phyloP scores from a whole-genome alignment of 2,329 filamentous ascomycete species.

The Ophiostoma angusticollis region DNA sequence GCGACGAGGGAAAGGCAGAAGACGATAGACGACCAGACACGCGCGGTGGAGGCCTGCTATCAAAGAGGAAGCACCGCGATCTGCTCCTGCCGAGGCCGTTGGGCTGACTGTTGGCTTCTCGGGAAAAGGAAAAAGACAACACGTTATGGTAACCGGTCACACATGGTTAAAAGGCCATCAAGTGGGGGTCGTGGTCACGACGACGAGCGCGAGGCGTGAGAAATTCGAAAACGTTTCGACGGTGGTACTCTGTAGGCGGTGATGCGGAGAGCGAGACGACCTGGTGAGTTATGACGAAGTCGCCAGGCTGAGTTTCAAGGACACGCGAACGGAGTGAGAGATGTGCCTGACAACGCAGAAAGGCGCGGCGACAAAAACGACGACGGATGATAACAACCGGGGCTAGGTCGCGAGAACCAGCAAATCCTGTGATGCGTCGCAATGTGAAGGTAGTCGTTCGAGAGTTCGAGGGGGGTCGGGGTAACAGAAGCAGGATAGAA shows the following conservation, averaged over 20 bases:
- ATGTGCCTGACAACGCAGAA: too few species aligned
- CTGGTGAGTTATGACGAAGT: too few species aligned
- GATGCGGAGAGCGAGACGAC: too few species aligned
- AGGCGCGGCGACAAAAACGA: neutral
- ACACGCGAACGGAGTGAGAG: too few species aligned
- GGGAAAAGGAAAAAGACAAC: neutral
- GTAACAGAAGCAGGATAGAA: neutral
- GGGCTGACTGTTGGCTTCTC: neutral
- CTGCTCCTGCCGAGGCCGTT: constrained; percentile 5
- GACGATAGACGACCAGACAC: neutral
- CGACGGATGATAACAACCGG: neutral
- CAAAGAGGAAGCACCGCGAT: neutral
- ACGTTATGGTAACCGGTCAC: neutral
- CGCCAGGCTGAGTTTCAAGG: too few species aligned
- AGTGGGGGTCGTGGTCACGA: too few species aligned
- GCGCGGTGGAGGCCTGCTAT: neutral
- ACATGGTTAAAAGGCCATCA: constrained; percentile 8
- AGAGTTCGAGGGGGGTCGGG: neutral
- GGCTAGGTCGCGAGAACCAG: neutral
- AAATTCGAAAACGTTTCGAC: too few species aligned
- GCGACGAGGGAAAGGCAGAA: constrained; percentile 2
- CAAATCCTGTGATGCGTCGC: too few species aligned
- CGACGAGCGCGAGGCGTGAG: too few species aligned
- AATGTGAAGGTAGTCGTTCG: too few species aligned
- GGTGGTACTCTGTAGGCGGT: too few species aligned